Evolutionary conservation across 78 protist genomes (phyloP).

Genomic region (Cavenderia fasciculata): DNA sequence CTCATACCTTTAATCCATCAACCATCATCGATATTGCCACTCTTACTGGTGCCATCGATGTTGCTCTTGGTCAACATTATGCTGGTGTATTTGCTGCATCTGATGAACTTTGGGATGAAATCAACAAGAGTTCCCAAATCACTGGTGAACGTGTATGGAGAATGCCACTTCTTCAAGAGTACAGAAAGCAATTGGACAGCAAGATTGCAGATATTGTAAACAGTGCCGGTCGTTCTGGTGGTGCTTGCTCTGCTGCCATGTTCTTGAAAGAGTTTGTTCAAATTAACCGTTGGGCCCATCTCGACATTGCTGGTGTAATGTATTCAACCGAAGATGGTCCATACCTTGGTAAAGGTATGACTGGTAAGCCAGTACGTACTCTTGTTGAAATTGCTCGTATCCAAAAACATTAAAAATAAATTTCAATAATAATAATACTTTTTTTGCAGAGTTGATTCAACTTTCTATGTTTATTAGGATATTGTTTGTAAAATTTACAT

Average conservation of each 20-base stretch:
- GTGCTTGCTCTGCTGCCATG: conserved; percentile 75
- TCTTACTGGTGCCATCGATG: conserved; percentile 91
- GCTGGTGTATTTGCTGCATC: conserved; percentile 70
- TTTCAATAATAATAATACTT: conserved; percentile 3
- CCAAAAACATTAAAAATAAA: no score
- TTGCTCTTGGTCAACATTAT: conserved; percentile 84
- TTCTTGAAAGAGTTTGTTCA: conserved; percentile 64
- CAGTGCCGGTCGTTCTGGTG: conserved; percentile 52
- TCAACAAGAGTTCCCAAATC: conserved; percentile 29
- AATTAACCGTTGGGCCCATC: conserved; percentile 62
- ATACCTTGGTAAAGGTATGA: conserved; percentile 73
- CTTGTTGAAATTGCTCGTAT: conserved; percentile 69
- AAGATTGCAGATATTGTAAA: conserved; percentile 68
- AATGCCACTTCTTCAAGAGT: conserved; percentile 63
- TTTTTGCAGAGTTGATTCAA: no score
- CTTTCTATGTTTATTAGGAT: no score
- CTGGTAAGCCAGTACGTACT: conserved; percentile 70
- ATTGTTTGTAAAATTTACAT: no score
- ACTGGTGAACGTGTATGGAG: conserved; percentile 78
- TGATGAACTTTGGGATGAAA: conserved; percentile 57
- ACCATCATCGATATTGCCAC: conserved; percentile 90
- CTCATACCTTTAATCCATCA: conserved; percentile 70
- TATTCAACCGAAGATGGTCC: conserved; percentile 56
- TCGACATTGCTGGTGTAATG: conserved; percentile 81
- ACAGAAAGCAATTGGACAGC: conserved; percentile 64